phyloP scores from a whole-genome alignment of 805 yeast genomes.

The Hanseniaspora hatyaiensis region DNA sequence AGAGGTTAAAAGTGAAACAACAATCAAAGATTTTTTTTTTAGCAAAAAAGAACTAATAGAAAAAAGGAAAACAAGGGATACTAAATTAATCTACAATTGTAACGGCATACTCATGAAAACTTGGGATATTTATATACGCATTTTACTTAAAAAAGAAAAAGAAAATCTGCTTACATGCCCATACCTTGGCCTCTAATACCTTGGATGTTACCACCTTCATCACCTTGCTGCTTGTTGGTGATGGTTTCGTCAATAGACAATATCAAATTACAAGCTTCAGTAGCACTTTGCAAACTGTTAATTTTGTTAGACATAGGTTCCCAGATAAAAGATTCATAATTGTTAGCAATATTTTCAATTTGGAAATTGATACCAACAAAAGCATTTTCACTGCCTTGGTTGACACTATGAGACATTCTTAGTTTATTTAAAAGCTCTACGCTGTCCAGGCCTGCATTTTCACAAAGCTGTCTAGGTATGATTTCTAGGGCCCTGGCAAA shows the following conservation, averaged over 20 bases:
- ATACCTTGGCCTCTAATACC: slow-evolving; percentile 63
- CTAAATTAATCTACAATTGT: too few species aligned
- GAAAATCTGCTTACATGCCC: slow-evolving; percentile 31
- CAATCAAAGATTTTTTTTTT: too few species aligned
- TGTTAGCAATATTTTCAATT: slow-evolving; percentile 69
- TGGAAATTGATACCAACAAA: slow-evolving; percentile 92
- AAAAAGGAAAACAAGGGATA: too few species aligned
- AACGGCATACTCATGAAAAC: too few species aligned
- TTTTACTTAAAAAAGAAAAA: too few species aligned
- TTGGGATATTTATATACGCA: too few species aligned
- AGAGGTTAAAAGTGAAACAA: slow-evolving; percentile 39
- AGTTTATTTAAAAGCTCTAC: slow-evolving; percentile 84
- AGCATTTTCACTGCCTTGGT: slow-evolving; percentile 34
- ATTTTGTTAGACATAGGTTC: slow-evolving; percentile 91
- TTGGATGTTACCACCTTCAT: slow-evolving; percentile 26
- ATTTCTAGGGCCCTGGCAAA: slow-evolving; percentile 91
- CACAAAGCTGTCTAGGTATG: slow-evolving; percentile 94
- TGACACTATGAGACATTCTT: slow-evolving; percentile 73
- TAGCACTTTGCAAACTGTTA: slow-evolving; percentile 89
- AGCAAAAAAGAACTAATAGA: too few species aligned
- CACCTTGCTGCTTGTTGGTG: slow-evolving; percentile 48
- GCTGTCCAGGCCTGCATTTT: slow-evolving; percentile 97
- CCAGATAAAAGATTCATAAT: slow-evolving; percentile 83
- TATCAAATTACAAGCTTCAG: slow-evolving; percentile 90
- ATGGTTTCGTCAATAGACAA: slow-evolving; percentile 94